Conservation (phyloP, 2,329 filamentous ascomycete species). For the Stenocarpella maydis region DNA sequence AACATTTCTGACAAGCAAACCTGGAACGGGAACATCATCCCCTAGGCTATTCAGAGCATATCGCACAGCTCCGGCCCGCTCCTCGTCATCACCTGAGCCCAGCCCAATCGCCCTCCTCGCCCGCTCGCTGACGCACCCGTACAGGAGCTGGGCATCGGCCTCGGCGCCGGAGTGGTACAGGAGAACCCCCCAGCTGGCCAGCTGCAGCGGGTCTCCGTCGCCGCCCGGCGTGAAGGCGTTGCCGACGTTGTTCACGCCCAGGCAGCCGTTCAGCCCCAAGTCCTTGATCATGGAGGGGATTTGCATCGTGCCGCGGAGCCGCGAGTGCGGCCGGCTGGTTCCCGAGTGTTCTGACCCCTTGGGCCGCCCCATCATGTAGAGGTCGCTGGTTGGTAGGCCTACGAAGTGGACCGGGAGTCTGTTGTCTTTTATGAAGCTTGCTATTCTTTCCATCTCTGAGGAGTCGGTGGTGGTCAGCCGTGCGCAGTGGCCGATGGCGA, state of each 20-base stretch:
- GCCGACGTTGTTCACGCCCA: slow-evolving; percentile 76
- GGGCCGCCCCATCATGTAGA: slow-evolving; percentile 73
- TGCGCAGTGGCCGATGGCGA: slow-evolving; percentile 74
- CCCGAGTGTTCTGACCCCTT: slow-evolving; percentile 6
- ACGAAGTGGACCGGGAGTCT: slow-evolving; percentile 70
- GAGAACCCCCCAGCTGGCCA: slow-evolving; percentile 70
- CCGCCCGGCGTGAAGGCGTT: slow-evolving; percentile 79
- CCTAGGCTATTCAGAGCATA: neutral
- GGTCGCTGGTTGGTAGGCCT: slow-evolving; percentile 74
- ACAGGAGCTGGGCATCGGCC: slow-evolving; percentile 65
- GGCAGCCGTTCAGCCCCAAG: slow-evolving; percentile 64
- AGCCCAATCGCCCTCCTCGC: slow-evolving; percentile 48
- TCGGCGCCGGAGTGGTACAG: slow-evolving; percentile 73
- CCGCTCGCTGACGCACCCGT: slow-evolving; percentile 48
- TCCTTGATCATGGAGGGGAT: slow-evolving; percentile 67
- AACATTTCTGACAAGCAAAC: slow-evolving; percentile 43
- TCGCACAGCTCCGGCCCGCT: no score
- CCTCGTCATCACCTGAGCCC: neutral
- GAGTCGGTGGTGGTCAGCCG: slow-evolving; percentile 64
- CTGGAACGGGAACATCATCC: slow-evolving; percentile 33
- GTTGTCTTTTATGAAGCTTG: slow-evolving; percentile 52
- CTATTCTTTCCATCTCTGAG: slow-evolving; percentile 54
- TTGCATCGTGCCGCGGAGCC: slow-evolving; percentile 67
- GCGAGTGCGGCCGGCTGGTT: slow-evolving; percentile 33
- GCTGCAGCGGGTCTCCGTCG: slow-evolving; percentile 68